Percentiles rank a stretch among this genome's conserved stretches.
These are phyloP conservation scores for Phytophthora ohioensis DNA, from an alignment of 352 stramenopile genomes.

Conservation along the genomic window DNA sequence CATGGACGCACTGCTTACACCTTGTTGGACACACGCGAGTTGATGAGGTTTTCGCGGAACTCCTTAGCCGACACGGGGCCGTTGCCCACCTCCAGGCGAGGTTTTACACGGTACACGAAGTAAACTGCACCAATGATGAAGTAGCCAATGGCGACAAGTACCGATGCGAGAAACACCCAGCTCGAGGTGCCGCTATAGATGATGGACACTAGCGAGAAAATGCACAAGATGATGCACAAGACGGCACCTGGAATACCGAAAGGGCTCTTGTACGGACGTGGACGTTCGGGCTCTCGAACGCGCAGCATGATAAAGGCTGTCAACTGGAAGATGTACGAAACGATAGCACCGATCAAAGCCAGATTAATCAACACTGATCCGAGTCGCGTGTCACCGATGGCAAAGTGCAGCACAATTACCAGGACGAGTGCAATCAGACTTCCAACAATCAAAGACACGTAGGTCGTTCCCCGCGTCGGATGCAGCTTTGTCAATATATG, in stretches of 20 bases:
- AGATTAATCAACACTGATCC: conserved; percentile 72
- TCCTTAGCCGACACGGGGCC: conserved; percentile 41
- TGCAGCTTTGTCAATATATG: conserved; percentile 58
- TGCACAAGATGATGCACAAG: conserved; percentile 55
- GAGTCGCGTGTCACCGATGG: conserved; percentile 61
- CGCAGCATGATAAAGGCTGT: conserved; percentile 64
- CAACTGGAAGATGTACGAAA: conserved; percentile 72
- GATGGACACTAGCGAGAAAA: conserved; percentile 58
- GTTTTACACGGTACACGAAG: conserved; percentile 52
- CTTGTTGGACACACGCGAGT: conserved; percentile 38
- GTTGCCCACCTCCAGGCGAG: conserved; percentile 35
- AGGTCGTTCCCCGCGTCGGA: conserved; percentile 53
- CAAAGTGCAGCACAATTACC: conserved; percentile 58
- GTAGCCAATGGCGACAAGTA: conserved; percentile 52
- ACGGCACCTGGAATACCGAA: conserved; percentile 61
- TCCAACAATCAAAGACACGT: conserved; percentile 52
- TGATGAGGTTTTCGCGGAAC: conserved; percentile 56
- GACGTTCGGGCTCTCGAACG: conserved; percentile 55
- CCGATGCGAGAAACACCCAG: conserved; percentile 60
- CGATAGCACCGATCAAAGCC: conserved; percentile 62
- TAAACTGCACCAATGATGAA: conserved; percentile 57
- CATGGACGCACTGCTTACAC: conserved; percentile 16
- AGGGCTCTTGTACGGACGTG: conserved; percentile 58
- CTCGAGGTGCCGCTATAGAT: conserved; percentile 63
- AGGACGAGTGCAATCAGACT: conserved; percentile 49